A percentile compares a stretch with the other conserved stretches of the same genome.
Evolutionary conservation across 805 yeast genomes (phyloP).

Genomic region (Candida nanaspora): DNA sequence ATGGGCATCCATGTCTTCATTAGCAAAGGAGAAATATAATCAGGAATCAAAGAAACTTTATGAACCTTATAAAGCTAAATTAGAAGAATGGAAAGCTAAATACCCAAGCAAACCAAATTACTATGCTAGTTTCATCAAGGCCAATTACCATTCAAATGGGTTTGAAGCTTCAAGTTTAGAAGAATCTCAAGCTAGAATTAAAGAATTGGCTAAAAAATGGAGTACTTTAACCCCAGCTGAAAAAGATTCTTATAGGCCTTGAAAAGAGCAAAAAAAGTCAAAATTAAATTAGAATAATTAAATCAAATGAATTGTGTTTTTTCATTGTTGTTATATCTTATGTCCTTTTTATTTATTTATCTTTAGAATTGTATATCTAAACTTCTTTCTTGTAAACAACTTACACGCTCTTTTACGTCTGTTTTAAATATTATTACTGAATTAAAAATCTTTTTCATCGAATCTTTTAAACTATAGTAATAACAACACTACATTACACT

Average conservation of each 20-base stretch:
- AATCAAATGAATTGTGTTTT: background rate
- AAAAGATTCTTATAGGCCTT: background rate
- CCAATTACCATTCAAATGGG: background rate
- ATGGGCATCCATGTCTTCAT: background rate
- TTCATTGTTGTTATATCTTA: no score
- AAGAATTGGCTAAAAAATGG: background rate
- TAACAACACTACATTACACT: no score
- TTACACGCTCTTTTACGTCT: no score
- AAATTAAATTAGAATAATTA: background rate
- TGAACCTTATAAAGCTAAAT: conserved; percentile 26
- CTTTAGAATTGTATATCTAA: no score
- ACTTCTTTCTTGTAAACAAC: no score
- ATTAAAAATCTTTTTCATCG: no score
- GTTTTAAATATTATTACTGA: no score
- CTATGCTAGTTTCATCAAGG: background rate
- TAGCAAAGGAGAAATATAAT: background rate
- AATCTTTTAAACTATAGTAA: no score
- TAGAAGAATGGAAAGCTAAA: conserved; percentile 26
- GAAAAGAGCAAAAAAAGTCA: no score
- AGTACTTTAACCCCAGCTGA: background rate
- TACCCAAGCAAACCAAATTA: conserved; percentile 8
- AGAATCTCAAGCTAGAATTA: background rate
- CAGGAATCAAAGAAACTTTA: conserved; percentile 3
- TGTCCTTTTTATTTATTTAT: no score
- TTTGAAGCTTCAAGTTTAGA: background rate